Base-by-base conservation (phyloP, 352 stramenopile genomes). In the Phytopythium vexans region DNA sequence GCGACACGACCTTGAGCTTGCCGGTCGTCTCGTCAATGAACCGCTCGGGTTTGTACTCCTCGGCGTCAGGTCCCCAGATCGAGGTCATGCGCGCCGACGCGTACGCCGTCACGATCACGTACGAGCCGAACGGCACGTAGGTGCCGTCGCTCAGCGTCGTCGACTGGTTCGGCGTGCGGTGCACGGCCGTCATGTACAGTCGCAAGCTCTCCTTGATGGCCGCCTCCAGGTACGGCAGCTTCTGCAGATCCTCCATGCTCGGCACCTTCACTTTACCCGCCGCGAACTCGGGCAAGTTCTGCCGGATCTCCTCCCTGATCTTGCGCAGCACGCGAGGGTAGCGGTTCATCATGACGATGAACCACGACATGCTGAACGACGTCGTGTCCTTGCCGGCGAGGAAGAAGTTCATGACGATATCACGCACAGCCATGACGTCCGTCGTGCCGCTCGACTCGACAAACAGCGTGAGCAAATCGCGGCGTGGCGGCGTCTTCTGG, bases 281-380 rank as follows among this genome's bases (percentile, higher is more conserved):
- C 14, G 55, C 7, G 3, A 78, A 36, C 9, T 54, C 49, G 0
- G 72, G 74, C 3, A 86, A 32, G 8, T 79, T 74, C 8, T 21
- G 36, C 8, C 68, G 56, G 0, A 92, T 68, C 54, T 92, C 77
- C 0, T 71, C 53, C 3, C 68, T 60, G 8, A 90, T 68, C 35
- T 77, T 72, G 7, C 48, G 42, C 0, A 83, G 50, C 1, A 89
- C 68, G 11, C 59, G 42, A 3, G 82, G 86, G 31, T 94, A 62
- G 0, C 71, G 73, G 43, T 82, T 84, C 51, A 95, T 74, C 63
- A 89, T 81, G 48, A 92, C 65, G 21, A 95, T 46, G 53, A 92
- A 80, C 78, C 81, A 96, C 8, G 66, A 56, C 50, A 95, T 69
- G 10, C 62, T 74, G 44, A 66, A 74, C 0, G 66, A 57, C 8